phyloP scores from a whole-genome alignment of 495 filamentous ascomycete genomes.

The Aspergillus coremiiformis region DNA sequence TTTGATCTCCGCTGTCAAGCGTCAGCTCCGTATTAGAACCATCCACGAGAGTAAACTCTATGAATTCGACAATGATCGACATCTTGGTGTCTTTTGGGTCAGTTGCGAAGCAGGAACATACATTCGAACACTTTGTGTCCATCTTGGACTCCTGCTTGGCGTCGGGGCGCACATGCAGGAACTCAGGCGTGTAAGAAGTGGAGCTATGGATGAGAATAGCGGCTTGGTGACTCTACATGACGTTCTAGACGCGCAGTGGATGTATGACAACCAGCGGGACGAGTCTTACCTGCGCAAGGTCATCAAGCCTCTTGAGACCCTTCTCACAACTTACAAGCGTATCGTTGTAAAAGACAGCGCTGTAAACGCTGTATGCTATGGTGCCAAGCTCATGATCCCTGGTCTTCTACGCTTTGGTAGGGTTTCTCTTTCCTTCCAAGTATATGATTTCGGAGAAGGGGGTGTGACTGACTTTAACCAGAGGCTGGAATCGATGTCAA shows the following conservation, averaged over 20 bases:
- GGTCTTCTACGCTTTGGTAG: conserved; percentile 82
- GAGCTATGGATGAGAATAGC: conserved; percentile 85
- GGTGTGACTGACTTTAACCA: conserved; percentile 29
- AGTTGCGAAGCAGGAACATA: conserved; percentile 98
- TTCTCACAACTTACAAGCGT: conserved; percentile 86
- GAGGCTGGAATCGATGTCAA: conserved; percentile 80
- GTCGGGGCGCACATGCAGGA: conserved; percentile 99
- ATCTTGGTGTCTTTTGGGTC: conserved; percentile 99
- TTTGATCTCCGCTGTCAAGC: conserved; percentile 96
- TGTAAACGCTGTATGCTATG: conserved; percentile 94
- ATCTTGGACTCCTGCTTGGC: conserved; percentile 84
- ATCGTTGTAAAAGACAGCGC: conserved; percentile 96
- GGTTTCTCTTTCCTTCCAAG: not conserved
- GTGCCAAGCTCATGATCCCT: conserved; percentile 96
- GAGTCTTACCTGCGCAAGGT: conserved; percentile 81
- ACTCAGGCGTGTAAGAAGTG: conserved; percentile 83
- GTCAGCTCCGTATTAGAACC: conserved; percentile 92
- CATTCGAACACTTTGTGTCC: conserved; percentile 95
- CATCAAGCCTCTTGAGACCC: conserved; percentile 82
- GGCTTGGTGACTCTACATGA: conserved; percentile 92
- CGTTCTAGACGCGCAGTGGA: conserved; percentile 90
- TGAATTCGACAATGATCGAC: conserved; percentile 95
- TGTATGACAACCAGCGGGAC: conserved; percentile 83
- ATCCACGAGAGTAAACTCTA: conserved; percentile 92
- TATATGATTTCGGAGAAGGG: not conserved